These are phyloP conservation scores for Knoxdaviesia proteae DNA, from an alignment of 2,329 filamentous ascomycete genomes.

Conservation along the genomic window DNA sequence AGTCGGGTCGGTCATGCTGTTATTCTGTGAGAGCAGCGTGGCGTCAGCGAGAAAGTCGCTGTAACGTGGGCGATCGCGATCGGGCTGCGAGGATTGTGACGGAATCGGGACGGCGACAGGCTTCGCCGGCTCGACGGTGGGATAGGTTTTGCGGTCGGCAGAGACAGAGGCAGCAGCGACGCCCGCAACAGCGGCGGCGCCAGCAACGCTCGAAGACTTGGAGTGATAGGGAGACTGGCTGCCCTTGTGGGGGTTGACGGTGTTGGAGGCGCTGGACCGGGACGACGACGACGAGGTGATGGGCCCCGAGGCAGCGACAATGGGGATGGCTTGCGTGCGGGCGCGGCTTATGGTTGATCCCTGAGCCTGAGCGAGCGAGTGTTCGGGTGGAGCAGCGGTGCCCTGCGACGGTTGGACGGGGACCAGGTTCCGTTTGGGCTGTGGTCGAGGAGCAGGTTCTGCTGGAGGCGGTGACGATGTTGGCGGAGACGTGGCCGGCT, in stretches of 20 bases:
- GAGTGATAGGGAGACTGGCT: conserved; percentile 1
- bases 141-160: conserved; percentile 2
- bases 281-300: conserved; percentile 18
- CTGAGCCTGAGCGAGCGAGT: conserved; percentile 38
- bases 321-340: conserved; percentile 23
- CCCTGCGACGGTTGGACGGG: conserved; percentile 32
- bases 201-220: conserved; percentile 9
- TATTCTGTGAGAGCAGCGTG: conserved; percentile 25
- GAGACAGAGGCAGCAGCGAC: conserved; percentile 8
- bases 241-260: conserved; percentile 7
- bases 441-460: conserved; percentile 6
- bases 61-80: conserved; percentile 12
- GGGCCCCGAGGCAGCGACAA: conserved; percentile 26
- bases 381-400: conserved; percentile 38
- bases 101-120: conserved; percentile 35
- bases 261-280: conserved; percentile 10
- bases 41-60: conserved; percentile 15
- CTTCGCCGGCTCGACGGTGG: conserved; percentile 22
- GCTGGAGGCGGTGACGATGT: conserved; percentile 4
- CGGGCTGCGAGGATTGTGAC: conserved; percentile 7
- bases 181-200: conserved; percentile 4
- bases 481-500: conserved; percentile 6
- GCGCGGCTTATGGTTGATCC: conserved; percentile 29
- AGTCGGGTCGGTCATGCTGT: conserved; percentile 39
- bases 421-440: conserved; percentile 9